These are phyloP conservation scores for Leccinum ochraceum DNA, from an alignment of 768 basidiomycete species.

Conservation along the genomic window DNA sequence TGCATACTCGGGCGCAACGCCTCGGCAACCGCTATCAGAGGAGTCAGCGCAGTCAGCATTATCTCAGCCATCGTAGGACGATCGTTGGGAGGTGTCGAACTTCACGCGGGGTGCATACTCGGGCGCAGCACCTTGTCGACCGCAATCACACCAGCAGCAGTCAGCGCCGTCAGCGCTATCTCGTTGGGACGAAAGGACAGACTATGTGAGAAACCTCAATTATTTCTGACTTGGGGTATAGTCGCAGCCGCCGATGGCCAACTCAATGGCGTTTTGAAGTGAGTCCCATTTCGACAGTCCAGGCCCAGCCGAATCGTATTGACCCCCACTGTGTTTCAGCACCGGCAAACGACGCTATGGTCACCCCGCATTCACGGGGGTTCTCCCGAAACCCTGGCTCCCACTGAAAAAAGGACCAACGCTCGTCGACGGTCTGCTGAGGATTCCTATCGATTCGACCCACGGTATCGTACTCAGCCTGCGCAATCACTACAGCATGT, in stretches of 20 bases:
- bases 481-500: conserved; percentile 64
- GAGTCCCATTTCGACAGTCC: conserved; percentile 18
- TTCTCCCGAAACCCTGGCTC: conserved; percentile 92
- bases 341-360: conserved; percentile 95
- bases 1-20: too few species aligned
- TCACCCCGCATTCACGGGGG: conserved; percentile 90
- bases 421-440: conserved; percentile 47
- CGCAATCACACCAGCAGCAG: too few species aligned
- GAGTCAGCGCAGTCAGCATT: too few species aligned
- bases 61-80: too few species aligned
- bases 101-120: too few species aligned
- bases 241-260: conserved; percentile 97
- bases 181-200: conserved; percentile 71
- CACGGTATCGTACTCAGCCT: conserved; percentile 83
- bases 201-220: conserved; percentile 59
- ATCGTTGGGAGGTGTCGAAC: too few species aligned
- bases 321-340: conserved; percentile 38
- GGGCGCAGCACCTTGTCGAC: too few species aligned
- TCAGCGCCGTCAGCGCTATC: too few species aligned
- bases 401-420: conserved; percentile 84
- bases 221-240: conserved; percentile 31
- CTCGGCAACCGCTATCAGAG: too few species aligned
- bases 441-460: conserved; percentile 41
- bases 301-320: background rate
- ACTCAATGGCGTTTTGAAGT: conserved; percentile 91